Evolutionary conservation across 2,329 filamentous ascomycete genomes (phyloP).

Genomic region (Furcasterigmium furcatum): DNA sequence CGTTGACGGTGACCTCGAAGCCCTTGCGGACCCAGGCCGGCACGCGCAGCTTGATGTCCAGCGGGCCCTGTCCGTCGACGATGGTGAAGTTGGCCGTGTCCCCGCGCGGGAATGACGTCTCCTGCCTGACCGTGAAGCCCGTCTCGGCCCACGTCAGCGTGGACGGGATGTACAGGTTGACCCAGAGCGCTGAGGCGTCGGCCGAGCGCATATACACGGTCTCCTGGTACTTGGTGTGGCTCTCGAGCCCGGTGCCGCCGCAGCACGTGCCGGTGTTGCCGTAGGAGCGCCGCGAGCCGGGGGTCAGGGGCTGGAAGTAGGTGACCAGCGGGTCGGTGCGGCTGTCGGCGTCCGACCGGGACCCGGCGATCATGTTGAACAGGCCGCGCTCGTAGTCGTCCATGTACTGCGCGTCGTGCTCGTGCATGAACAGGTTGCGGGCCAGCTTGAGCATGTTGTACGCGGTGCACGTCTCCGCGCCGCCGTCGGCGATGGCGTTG

Average conservation of each 20-base stretch:
- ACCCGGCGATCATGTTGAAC: slow-evolving; percentile 27
- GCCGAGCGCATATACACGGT: slow-evolving; percentile 27
- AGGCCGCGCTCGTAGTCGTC: slow-evolving; percentile 27
- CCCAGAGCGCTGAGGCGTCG: slow-evolving; percentile 23
- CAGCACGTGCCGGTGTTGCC: slow-evolving; percentile 28
- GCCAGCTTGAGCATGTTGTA: slow-evolving; percentile 28
- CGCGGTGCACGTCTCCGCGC: slow-evolving; percentile 26
- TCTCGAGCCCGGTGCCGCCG: slow-evolving; percentile 26
- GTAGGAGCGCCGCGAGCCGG: slow-evolving; percentile 20
- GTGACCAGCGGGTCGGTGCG: slow-evolving; percentile 21
- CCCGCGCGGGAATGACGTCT: slow-evolving; percentile 23
- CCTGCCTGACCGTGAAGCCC: slow-evolving; percentile 21
- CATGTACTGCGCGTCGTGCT: slow-evolving; percentile 27
- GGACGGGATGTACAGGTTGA: slow-evolving; percentile 26
- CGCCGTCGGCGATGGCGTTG: slow-evolving; percentile 19
- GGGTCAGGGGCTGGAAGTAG: slow-evolving; percentile 25
- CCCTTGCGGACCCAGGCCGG: slow-evolving; percentile 22
- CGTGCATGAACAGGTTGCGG: slow-evolving; percentile 25
- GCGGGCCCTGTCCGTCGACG: slow-evolving; percentile 18
- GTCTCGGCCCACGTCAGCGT: slow-evolving; percentile 23
- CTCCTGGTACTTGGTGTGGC: slow-evolving; percentile 29
- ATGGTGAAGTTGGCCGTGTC: slow-evolving; percentile 20
- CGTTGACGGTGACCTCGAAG: slow-evolving; percentile 22
- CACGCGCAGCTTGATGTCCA: slow-evolving; percentile 26
- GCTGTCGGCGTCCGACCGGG: slow-evolving; percentile 19